Evolutionary conservation across 2,329 filamentous ascomycete genomes (phyloP).

Genomic region (Tolypocladium pustulatum): DNA sequence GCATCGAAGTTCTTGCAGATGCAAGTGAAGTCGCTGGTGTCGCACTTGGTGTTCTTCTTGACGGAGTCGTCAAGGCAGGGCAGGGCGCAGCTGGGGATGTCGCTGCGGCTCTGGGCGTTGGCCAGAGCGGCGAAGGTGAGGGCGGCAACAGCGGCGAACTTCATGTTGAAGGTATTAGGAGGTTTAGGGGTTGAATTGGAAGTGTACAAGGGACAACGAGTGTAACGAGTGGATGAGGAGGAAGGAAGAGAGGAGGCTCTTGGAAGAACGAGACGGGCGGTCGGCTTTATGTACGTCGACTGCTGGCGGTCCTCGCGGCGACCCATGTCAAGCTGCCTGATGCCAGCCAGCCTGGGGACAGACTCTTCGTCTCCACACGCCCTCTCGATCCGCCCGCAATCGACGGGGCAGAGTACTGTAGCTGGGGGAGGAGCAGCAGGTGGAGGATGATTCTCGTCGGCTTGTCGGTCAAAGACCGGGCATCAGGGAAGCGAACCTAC

Average conservation of each 20-base stretch:
- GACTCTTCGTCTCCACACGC: not conserved
- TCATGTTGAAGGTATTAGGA: constrained; percentile 22
- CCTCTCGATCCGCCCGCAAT: not conserved
- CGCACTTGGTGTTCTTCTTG: constrained; percentile 14
- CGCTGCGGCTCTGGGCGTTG: constrained; percentile 20
- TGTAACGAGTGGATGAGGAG: constrained; percentile 20
- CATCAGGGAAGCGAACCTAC: not conserved
- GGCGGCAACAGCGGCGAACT: constrained; percentile 22
- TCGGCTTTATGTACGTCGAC: constrained; percentile 19
- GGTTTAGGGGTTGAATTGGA: constrained; percentile 1
- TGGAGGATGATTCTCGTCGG: not conserved
- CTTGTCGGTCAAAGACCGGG: not conserved
- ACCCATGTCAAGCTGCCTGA: too few relatives aligned
- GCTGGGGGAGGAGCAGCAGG: not conserved
- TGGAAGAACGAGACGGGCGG: constrained; percentile 7
- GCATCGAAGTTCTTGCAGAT: constrained; percentile 13
- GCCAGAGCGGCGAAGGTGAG: constrained; percentile 22
- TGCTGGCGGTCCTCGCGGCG: not conserved
- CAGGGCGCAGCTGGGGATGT: constrained; percentile 28
- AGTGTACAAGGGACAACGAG: constrained; percentile 16
- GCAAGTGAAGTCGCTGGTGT: constrained; percentile 14
- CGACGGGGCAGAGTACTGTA: not conserved
- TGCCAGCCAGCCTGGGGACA: not conserved
- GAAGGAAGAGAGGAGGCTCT: not conserved
- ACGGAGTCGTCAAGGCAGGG: constrained; percentile 24